A percentile compares a stretch with the other conserved stretches of the same genome.
These are phyloP conservation scores for Penicillium egyptiacum DNA, from an alignment of 495 filamentous ascomycete genomes.

Conservation along the genomic window DNA sequence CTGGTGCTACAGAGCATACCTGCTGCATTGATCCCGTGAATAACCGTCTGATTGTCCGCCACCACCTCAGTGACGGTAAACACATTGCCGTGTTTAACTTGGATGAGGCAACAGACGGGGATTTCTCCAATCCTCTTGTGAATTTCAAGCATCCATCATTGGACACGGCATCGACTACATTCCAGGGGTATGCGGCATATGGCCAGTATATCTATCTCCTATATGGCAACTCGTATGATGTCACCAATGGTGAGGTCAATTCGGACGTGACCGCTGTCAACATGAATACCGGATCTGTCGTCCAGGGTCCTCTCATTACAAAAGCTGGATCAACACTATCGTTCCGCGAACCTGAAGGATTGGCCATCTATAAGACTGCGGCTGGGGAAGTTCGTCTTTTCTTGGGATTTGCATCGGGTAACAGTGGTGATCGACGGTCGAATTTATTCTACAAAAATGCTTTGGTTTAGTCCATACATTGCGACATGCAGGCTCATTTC, in stretches of 20 bases:
- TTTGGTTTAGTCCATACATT: not conserved
- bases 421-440: slow-evolving; percentile 18
- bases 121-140: slow-evolving; percentile 16
- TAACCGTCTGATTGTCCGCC: slow-evolving; percentile 18
- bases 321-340: slow-evolving; percentile 18
- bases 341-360: slow-evolving; percentile 25
- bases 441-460: slow-evolving; percentile 28
- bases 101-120: slow-evolving; percentile 14
- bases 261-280: slow-evolving; percentile 45
- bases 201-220: slow-evolving; percentile 20
- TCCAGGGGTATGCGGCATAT: slow-evolving; percentile 21
- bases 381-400: slow-evolving; percentile 21
- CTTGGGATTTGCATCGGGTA: slow-evolving; percentile 26
- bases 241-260: slow-evolving; percentile 43
- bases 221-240: slow-evolving; percentile 17
- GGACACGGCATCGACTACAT: slow-evolving; percentile 1
- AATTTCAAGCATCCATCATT: slow-evolving; percentile 15
- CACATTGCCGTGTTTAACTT: slow-evolving; percentile 20
- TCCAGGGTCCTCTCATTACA: slow-evolving; percentile 17
- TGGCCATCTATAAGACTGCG: slow-evolving; percentile 24
- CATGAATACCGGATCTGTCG: slow-evolving; percentile 31
- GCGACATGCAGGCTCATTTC: too few species aligned
- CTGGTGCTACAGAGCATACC: slow-evolving; percentile 14
- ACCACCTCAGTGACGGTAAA: slow-evolving; percentile 9
- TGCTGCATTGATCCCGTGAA: slow-evolving; percentile 21